Base-by-base conservation (phyloP, 2,329 filamentous ascomycete genomes). In the Fulvia fulva region DNA sequence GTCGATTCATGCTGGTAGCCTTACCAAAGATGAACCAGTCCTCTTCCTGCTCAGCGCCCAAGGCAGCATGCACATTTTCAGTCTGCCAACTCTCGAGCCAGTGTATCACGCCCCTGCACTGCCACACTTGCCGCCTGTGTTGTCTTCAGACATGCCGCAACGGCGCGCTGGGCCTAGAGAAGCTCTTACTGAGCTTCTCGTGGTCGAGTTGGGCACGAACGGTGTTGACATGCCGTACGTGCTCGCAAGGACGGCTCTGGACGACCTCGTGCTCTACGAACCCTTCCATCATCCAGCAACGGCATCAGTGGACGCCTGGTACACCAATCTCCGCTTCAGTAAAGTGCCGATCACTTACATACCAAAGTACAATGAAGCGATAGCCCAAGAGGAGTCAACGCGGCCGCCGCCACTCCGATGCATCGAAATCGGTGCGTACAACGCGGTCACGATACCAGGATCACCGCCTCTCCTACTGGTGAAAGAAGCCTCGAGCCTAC, bases 251-350 rank as follows among this genome's bases (percentile, higher is more conserved):
- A 90, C 90, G 51, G 81, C 83, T 9, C 87, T 85, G 59, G 88
- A 96, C 63, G 92, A 97, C 69, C 77, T 97, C 32, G 88, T 88
- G 11, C 82, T 97, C 47, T 99, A 97, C 71, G 86, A 94, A 70
- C 91, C 93, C 1, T 88, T 91, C 65, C 80, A 83, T 44, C 70
- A 77, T 77, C 58, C 60, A 25, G 49, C 43, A n/a, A 37, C 44
- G 1, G n/a, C 55, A 3, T 22, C 25, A 23, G 11, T 45, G 11
- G 56, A 56, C 8, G 28, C 56, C 5, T 81, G 87, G 64, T 77
- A 81, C 1, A 75, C 78, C 23, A 82, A 81, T 7, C 77, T 97
- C 11, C 83, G 86, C 55, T 96, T 96, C 73, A 80, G 87, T 56
- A 96, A 96, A 73, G 75, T 89, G 0, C 75, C 84, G 1, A 91